Evolutionary conservation across 2,329 filamentous ascomycete genomes (phyloP).

Genomic region (Trichocomaceae sp.): DNA sequence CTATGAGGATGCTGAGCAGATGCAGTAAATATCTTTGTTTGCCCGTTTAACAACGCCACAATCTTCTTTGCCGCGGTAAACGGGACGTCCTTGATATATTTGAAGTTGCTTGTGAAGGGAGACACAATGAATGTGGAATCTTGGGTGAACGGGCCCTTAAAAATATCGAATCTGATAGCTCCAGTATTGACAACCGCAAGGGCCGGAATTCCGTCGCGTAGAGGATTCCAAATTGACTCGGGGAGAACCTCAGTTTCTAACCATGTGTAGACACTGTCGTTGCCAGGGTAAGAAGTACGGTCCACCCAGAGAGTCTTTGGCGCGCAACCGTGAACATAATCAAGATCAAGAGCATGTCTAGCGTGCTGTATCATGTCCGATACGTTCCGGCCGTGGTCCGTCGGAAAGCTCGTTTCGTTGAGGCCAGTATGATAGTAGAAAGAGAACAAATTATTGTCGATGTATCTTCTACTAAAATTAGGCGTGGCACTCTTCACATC

Average conservation of each 20-base stretch:
- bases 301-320: conserved; percentile 76
- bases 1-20: conserved; percentile 16
- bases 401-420: conserved; percentile 66
- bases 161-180: conserved; percentile 89
- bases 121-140: conserved; percentile 82
- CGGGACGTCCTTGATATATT: conserved; percentile 72
- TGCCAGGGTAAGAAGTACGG: conserved; percentile 64
- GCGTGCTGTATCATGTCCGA: conserved; percentile 63
- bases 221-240: conserved; percentile 52
- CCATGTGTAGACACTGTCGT: conserved; percentile 74
- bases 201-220: conserved; percentile 52
- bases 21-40: conserved; percentile 44
- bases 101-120: conserved; percentile 76
- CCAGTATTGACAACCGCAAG: conserved; percentile 83
- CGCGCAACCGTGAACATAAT: conserved; percentile 73
- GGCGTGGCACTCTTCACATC: conserved; percentile 50
- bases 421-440: conserved; percentile 73
- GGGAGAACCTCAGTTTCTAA: conserved; percentile 70
- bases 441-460: conserved; percentile 87
- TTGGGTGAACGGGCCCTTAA: conserved; percentile 81
- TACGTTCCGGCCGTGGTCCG: conserved; percentile 65
- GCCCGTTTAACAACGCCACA: conserved; percentile 52
- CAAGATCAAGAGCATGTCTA: conserved; percentile 63
- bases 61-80: conserved; percentile 68
- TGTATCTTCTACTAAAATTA: conserved; percentile 72